Evolutionary conservation across 2,329 filamentous ascomycete species (phyloP).

Genomic region (Venturia nashicola): DNA sequence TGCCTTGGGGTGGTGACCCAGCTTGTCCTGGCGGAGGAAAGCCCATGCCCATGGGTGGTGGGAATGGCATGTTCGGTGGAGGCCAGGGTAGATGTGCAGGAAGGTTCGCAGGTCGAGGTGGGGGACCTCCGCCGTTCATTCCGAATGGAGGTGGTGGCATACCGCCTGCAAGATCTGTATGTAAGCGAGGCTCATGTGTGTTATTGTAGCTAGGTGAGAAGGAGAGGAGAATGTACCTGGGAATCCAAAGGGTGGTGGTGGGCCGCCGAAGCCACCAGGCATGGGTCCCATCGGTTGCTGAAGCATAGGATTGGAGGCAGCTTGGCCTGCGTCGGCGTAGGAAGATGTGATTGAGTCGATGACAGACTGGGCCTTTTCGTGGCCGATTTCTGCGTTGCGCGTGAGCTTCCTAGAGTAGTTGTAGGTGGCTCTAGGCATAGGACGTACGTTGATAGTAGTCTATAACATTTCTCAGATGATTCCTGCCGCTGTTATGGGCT

Average conservation of each 20-base stretch:
- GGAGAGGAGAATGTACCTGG: conserved; percentile 35
- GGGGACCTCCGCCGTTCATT: conserved; percentile 18
- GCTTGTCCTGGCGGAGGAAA: conserved; percentile 16
- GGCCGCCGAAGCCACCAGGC: conserved; percentile 22
- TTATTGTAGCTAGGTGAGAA: conserved; percentile 13
- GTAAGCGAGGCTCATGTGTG: conserved; percentile 20
- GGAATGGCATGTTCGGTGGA: conserved; percentile 22
- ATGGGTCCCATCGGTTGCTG: conserved; percentile 30
- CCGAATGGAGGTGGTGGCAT: conserved; percentile 14
- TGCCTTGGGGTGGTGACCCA: conserved; percentile 17
- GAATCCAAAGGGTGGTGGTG: conserved; percentile 49
- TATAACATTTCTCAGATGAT: conserved; percentile 93
- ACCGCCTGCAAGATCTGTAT: conserved; percentile 24
- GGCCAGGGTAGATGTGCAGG: conserved; percentile 8
- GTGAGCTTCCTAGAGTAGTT: background rate
- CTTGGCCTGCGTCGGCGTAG: conserved; percentile 88
- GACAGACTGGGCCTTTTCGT: conserved; percentile 95
- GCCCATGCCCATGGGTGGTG: conserved; percentile 18
- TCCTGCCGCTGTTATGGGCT: conserved; percentile 91
- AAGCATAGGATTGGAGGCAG: conserved; percentile 74
- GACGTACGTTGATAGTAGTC: conserved; percentile 89
- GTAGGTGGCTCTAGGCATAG: background rate
- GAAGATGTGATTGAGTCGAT: conserved; percentile 97
- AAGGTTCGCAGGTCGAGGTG: conserved; percentile 15
- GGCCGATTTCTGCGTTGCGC: conserved; percentile 64